Conservation (phyloP, 371 early-diverging fungal species). For the Gilbertella persicaria region DNA sequence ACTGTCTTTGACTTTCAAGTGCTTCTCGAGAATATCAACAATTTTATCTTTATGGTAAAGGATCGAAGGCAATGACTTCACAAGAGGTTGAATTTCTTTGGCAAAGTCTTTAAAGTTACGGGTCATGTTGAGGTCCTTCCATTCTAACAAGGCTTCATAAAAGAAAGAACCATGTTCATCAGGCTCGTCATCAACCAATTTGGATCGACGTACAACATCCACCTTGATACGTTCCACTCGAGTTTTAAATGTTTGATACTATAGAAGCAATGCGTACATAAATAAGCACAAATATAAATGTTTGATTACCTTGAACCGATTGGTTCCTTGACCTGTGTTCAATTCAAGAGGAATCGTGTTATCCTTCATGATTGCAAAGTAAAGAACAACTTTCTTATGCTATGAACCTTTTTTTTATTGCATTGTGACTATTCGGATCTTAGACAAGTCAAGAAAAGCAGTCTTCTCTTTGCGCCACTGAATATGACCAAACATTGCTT, state of each 20-base stretch:
- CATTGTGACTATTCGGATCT: background rate
- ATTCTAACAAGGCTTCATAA: slow-evolving; percentile 71
- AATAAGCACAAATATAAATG: background rate
- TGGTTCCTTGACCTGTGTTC: slow-evolving; percentile 69
- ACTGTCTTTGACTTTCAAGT: slow-evolving; percentile 60
- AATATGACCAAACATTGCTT: too few relatives aligned
- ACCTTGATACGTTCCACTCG: slow-evolving; percentile 80
- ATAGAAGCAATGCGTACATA: slow-evolving; percentile 22
- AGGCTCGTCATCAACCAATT: slow-evolving; percentile 58
- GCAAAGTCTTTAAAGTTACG: slow-evolving; percentile 73
- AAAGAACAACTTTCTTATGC: background rate
- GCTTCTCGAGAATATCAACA: slow-evolving; percentile 63
- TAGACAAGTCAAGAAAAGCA: too few relatives aligned
- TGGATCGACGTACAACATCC: slow-evolving; percentile 62
- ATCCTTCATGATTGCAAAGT: slow-evolving; percentile 33
- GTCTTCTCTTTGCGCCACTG: too few relatives aligned
- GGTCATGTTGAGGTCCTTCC: slow-evolving; percentile 89
- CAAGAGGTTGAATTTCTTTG: slow-evolving; percentile 61
- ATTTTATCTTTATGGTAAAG: slow-evolving; percentile 87
- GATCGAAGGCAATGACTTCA: slow-evolving; percentile 81
- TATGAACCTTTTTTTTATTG: too few relatives aligned
- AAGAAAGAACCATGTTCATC: slow-evolving; percentile 82
- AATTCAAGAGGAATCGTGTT: slow-evolving; percentile 51
- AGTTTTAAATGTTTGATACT: slow-evolving; percentile 84
- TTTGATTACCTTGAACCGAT: slow-evolving; percentile 65